Evolutionary conservation across 306 rosid genomes (phyloP).

Genomic region (Argentina anserina): DNA sequence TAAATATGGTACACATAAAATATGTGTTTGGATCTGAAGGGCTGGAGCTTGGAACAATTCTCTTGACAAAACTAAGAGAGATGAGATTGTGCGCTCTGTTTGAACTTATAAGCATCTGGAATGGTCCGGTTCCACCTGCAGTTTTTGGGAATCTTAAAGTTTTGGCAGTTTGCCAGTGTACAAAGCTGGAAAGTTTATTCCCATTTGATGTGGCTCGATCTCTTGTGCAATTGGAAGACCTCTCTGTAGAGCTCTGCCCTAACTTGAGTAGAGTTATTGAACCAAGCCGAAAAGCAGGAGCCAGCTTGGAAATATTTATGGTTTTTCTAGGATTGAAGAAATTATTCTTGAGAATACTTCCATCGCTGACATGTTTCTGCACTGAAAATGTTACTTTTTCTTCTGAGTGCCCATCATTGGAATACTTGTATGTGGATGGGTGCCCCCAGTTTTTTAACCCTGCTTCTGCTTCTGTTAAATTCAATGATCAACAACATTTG

Average conservation of each 20-base stretch:
- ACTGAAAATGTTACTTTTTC: neutral
- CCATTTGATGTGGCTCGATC: neutral
- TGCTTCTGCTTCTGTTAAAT: neutral
- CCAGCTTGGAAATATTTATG: neutral
- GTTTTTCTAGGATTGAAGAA: neutral
- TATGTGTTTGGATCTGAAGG: neutral
- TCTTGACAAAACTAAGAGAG: neutral
- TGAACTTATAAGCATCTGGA: neutral
- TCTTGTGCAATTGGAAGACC: constrained; percentile 15
- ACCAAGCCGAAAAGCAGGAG: no score
- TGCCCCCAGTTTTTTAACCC: neutral
- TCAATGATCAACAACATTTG: neutral
- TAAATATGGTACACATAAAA: neutral
- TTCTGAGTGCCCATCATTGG: constrained; percentile 8
- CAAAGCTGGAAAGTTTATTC: neutral
- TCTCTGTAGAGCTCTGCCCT: neutral
- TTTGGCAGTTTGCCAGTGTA: neutral
- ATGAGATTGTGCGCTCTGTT: neutral
- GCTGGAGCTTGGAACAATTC: neutral
- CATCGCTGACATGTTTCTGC: neutral
- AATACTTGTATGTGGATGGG: neutral
- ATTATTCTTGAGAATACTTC: neutral
- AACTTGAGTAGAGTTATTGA: constrained; percentile 1
- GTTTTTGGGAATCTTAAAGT: neutral
- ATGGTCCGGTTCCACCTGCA: neutral